Base-by-base conservation (phyloP, 192 early-diverging fungal species). In the Spinellus fusiger region DNA sequence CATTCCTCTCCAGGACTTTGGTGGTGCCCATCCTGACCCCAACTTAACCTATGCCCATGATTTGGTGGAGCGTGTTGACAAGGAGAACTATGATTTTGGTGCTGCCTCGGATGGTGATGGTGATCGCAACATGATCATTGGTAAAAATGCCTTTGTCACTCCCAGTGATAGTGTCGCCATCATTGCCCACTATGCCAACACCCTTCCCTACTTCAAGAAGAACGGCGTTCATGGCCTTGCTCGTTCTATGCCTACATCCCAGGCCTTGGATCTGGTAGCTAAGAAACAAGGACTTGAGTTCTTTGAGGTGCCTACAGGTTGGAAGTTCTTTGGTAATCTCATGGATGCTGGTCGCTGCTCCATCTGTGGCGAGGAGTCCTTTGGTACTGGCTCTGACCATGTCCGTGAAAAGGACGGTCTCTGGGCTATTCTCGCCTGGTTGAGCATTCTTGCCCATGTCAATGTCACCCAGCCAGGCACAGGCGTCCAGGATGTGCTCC, bases 351-450 rank as follows among this genome's bases (percentile, higher is more conserved):
- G 89, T 16, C 79, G 89, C 46, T 79, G 93, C 59, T 93, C 92
- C 1, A 93, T 98, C 60, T 98, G 96, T 67, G 96, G 96, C 54
- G 96, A 98, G 66, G 96, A 98, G 76, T 91, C 88, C 5, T 98
- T 98, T 74, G 96, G 96, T 53, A 98, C 96, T 13, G 96, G 96
- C 54, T 95, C 94, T 0, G 95, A 97, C 75, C 95, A 97, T 58
- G 95, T 98, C 54, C 93, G 96, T 54, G 96, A 98, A 70, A 98
- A 98, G 80, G 96, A 98, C 77, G 96, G 96, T 49, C 73, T 98
- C 54, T 98, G 96, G 96, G 96, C 96, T 23, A 74, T 97, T 49
- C 69, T 98, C 29, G 93, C 94, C 5, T 98, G 96, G 96, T 83
- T 97, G 49, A 92, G 92, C 68, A 96, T 98, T 68, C 77, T 97